Evolutionary conservation across 2,329 filamentous ascomycete species (phyloP).

Genomic region (Aureobasidium sp.): DNA sequence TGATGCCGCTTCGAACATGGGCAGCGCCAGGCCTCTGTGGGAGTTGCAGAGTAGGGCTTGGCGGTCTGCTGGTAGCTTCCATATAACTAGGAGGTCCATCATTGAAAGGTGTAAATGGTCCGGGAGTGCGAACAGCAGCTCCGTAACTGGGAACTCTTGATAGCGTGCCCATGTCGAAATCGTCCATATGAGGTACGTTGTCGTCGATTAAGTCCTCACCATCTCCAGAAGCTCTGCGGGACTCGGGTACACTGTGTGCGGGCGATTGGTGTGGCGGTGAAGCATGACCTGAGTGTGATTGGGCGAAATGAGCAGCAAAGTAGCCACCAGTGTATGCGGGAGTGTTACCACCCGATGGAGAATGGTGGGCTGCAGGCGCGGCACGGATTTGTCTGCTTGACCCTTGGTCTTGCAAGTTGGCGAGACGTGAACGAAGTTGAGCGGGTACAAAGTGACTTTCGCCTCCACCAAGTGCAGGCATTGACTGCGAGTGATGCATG

Average conservation of each 20-base stretch:
- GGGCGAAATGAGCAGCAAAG: neutral
- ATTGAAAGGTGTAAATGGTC: constrained; percentile 33
- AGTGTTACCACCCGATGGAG: constrained; percentile 28
- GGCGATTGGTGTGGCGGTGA: constrained; percentile 22
- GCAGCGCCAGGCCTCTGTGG: constrained; percentile 23
- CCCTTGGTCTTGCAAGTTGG: constrained; percentile 43
- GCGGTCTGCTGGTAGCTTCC: constrained; percentile 38
- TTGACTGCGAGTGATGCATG: constrained; percentile 43
- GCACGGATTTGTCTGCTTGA: constrained; percentile 23
- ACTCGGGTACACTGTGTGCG: constrained; percentile 24
- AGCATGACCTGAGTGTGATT: constrained; percentile 17
- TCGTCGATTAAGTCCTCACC: constrained; percentile 20
- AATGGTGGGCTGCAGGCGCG: constrained; percentile 22
- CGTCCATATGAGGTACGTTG: constrained; percentile 15
- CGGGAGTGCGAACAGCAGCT: constrained; percentile 42
- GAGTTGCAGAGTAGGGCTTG: constrained; percentile 27
- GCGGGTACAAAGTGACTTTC: constrained; percentile 46
- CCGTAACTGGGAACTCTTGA: constrained; percentile 46
- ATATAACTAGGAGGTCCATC: constrained; percentile 41
- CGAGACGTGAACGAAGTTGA: constrained; percentile 64
- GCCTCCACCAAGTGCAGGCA: constrained; percentile 42
- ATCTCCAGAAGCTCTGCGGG: constrained; percentile 30
- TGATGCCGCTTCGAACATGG: constrained; percentile 23
- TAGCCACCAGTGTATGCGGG: constrained; percentile 18
- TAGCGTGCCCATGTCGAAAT: constrained; percentile 42